Base-by-base conservation (phyloP, 257 asterid genomes). In the Solanum arcanum region DNA sequence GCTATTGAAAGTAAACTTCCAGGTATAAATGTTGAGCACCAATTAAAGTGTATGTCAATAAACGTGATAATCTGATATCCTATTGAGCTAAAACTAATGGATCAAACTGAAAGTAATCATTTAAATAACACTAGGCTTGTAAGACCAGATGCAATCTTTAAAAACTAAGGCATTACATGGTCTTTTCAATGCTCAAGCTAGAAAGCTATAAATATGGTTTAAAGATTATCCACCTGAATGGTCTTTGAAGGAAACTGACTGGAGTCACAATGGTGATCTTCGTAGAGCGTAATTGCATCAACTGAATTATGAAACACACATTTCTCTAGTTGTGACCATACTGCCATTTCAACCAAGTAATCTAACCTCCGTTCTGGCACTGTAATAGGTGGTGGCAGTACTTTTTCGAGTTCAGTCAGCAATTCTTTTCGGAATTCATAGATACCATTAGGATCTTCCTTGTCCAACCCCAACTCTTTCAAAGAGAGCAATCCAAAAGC, bases 331-430 rank as follows among this genome's bases (percentile, higher is more conserved):
- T 93, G 95, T 11, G 93, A 92, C 87, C 92, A 70, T 21, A 93
- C 82, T 23, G 96, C 95, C 92, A 90, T 91, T 92, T 96, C 99
- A 86, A 95, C 90, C 96, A 94, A 91, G 88, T 91, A 92, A 88
- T 95, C 98, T 90, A 96, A 94, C 91, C 98, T 94, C 88, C 96
- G 91, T 88, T 95, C 95, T 3, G 99, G 97, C 86, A 96, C 86
- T 37, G 93, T 91, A 83, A 94, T 88, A 7, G 98, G 98, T 7
- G 98, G 96, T 11, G 98, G 98, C 87, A 96, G 90, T 87, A 93
- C 90, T 46, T 89, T 90, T 85, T 92, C 97, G 93, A 96, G 89
- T 87, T 92, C 91, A 56, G 68, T 56, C 11, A 94, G 27, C 92
- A 96, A 88, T 74, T 77, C 81, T 88, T 88, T 90, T 15, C 96